Evolutionary conservation across 2,329 filamentous ascomycete species (phyloP).

Genomic region (Arthrobotrys sinensis): DNA sequence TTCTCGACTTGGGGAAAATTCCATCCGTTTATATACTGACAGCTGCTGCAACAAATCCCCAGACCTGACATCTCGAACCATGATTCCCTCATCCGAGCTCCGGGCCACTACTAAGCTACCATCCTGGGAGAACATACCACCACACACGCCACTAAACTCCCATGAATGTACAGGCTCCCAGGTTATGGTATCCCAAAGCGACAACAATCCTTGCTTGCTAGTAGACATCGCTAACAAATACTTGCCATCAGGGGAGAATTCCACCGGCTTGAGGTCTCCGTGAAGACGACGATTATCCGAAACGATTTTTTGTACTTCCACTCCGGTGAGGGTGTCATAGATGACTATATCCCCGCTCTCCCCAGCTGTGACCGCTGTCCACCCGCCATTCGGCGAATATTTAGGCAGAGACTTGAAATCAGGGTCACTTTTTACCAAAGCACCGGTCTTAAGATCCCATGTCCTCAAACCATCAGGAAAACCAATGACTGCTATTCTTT

Average conservation of each 20-base stretch:
- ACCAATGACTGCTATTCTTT: neutral
- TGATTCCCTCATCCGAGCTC: neutral
- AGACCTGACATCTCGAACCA: neutral
- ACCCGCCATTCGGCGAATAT: neutral
- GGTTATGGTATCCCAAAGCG: neutral
- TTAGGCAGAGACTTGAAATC: neutral
- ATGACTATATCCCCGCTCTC: neutral
- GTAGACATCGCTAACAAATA: too few relatives aligned
- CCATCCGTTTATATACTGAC: neutral
- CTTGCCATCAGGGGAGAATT: constrained; percentile 1
- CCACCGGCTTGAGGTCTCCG: neutral
- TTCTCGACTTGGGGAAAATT: constrained; percentile 4
- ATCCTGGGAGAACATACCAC: neutral
- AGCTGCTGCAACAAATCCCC: neutral
- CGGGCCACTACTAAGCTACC: neutral
- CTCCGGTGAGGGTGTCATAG: neutral
- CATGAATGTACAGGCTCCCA: neutral
- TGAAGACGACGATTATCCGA: neutral
- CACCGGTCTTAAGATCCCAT: neutral
- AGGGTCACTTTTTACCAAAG: neutral
- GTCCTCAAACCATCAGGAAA: neutral
- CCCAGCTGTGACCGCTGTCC: neutral
- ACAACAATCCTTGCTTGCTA: too few relatives aligned
- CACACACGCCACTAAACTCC: neutral
- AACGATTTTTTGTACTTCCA: neutral